Conservation (phyloP, 2,329 filamentous ascomycete genomes). For the Trichoderma pleuroti region DNA sequence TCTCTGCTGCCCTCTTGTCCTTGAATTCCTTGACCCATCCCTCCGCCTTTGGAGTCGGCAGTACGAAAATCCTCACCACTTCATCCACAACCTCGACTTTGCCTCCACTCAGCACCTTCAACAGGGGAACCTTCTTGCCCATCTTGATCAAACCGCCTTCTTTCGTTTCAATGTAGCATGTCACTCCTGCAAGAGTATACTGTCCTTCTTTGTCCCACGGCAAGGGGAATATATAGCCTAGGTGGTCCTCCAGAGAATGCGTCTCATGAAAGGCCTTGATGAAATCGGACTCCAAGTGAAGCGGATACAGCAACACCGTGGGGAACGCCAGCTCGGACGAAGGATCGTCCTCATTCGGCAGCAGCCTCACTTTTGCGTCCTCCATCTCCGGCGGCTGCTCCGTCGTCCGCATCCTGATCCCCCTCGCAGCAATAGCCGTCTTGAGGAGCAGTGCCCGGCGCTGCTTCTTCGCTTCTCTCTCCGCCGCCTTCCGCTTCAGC, state of each 20-base stretch:
- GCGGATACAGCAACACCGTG: constrained; percentile 78
- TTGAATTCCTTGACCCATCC: constrained; percentile 87
- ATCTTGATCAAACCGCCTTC: constrained; percentile 81
- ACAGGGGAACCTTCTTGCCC: constrained; percentile 75
- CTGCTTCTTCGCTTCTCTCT: constrained; percentile 52
- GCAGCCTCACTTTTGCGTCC: constrained; percentile 69
- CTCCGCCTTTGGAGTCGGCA: constrained; percentile 67
- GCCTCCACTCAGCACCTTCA: constrained; percentile 70
- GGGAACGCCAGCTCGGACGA: constrained; percentile 72
- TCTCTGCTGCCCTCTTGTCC: constrained; percentile 59
- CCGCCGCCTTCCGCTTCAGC: constrained; percentile 53
- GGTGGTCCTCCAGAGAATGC: constrained; percentile 70
- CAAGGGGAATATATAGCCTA: constrained; percentile 80
- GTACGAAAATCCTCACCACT: constrained; percentile 74
- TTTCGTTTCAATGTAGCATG: constrained; percentile 85
- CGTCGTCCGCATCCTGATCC: constrained; percentile 65
- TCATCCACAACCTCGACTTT: constrained; percentile 87
- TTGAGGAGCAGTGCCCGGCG: constrained; percentile 59
- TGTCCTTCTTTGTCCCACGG: constrained; percentile 74
- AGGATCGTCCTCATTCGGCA: constrained; percentile 69
- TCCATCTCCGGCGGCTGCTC: constrained; percentile 79
- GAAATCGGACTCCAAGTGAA: constrained; percentile 80
- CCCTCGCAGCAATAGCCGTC: constrained; percentile 64
- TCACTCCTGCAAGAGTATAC: constrained; percentile 65
- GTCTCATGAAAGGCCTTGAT: constrained; percentile 82